Conservation (phyloP, 2,329 filamentous ascomycete genomes). For the Pyricularia grisea region DNA sequence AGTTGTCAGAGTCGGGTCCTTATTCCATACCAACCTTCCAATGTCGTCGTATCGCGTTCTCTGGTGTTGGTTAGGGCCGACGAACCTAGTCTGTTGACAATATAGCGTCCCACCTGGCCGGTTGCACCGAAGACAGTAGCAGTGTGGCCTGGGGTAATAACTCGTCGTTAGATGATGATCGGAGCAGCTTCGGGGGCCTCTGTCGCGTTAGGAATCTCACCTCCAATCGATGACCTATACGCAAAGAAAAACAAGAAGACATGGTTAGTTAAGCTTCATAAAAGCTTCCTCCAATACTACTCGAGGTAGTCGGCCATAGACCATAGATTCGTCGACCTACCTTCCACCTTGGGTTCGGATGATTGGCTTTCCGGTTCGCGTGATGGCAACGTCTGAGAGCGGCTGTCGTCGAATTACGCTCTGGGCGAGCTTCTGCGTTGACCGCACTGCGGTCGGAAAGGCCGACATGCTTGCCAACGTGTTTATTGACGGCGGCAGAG, state of each 20-base stretch:
- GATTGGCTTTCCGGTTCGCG: constrained; percentile 92
- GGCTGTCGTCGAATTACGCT: constrained; percentile 40
- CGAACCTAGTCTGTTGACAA: constrained; percentile 83
- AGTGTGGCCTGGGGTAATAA: constrained; percentile 61
- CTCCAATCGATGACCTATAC: constrained; percentile 72
- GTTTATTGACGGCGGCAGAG: constrained; percentile 20
- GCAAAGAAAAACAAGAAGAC: background rate
- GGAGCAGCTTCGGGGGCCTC: constrained; percentile 6
- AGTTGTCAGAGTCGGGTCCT: background rate
- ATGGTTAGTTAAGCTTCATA: constrained; percentile 15
- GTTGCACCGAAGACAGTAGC: constrained; percentile 97
- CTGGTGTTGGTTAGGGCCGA: background rate
- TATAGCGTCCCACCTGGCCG: constrained; percentile 90
- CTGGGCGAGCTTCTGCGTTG: constrained; percentile 35
- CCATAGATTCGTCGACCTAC: constrained; percentile 41
- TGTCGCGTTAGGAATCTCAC: constrained; percentile 35
- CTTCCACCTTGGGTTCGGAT: constrained; percentile 82
- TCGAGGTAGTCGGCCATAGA: background rate
- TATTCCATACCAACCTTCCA: background rate
- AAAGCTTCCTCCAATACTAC: constrained; percentile 2
- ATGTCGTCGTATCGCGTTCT: background rate
- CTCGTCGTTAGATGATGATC: constrained; percentile 13
- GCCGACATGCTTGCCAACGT: constrained; percentile 40
- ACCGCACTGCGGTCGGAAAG: constrained; percentile 47
- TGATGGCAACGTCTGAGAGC: constrained; percentile 81